Conservation (phyloP, 148 eudicot species). For the Chenopodium formosanum region DNA sequence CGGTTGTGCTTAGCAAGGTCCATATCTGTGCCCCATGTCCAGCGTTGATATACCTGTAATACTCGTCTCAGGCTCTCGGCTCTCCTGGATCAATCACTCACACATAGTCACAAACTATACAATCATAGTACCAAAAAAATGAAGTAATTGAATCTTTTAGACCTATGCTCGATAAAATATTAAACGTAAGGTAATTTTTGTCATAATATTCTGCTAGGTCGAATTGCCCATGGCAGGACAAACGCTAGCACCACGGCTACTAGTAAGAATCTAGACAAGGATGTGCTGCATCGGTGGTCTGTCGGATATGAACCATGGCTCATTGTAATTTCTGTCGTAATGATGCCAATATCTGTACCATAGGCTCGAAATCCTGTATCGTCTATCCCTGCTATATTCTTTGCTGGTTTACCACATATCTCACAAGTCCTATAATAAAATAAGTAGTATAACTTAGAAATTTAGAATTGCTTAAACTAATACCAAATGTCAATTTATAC, state of each 20-base stretch:
- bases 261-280: conserved; percentile 35
- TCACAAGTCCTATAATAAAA: conserved; percentile 47
- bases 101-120: background rate
- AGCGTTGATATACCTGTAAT: too few species aligned
- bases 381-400: conserved; percentile 38
- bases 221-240: conserved; percentile 40
- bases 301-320: background rate
- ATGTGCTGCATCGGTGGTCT: conserved; percentile 9
- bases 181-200: background rate
- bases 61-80: too few species aligned
- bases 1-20: too few species aligned
- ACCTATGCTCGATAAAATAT: background rate
- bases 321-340: background rate
- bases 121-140: background rate
- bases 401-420: conserved; percentile 46
- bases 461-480: too few species aligned
- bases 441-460: background rate
- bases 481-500: too few species aligned
- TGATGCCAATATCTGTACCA: conserved; percentile 18
- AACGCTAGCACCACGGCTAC: conserved; percentile 35
- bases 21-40: too few species aligned
- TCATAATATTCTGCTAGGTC: conserved; percentile 15
- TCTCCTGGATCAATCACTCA: background rate
- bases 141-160: background rate
- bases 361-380: conserved; percentile 21